These are phyloP conservation scores for Laburnicola sp. DNA, from an alignment of 2,329 filamentous ascomycete genomes.

Conservation along the genomic window DNA sequence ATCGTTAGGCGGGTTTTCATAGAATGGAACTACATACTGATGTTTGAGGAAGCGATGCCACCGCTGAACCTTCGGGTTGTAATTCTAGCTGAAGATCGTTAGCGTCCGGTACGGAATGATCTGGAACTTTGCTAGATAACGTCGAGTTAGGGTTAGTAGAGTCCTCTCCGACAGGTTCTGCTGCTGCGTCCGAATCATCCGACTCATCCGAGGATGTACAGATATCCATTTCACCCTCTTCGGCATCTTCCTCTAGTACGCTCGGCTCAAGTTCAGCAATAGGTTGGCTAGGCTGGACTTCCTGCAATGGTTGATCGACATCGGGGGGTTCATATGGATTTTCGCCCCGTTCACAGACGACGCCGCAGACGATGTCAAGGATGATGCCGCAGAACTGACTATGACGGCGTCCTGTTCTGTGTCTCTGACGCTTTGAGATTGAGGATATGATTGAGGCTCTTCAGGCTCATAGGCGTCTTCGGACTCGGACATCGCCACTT, in stretches of 20 bases:
- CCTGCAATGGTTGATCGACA: constrained; percentile 23
- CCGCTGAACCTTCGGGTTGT: constrained; percentile 27
- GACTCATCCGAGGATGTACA: constrained; percentile 25
- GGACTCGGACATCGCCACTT: constrained; percentile 42
- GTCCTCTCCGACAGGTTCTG: constrained; percentile 3
- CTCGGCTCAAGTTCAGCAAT: background rate
- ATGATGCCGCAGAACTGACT: constrained; percentile 4
- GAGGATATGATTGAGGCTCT: constrained; percentile 17
- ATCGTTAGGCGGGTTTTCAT: constrained; percentile 20
- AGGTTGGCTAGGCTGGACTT: constrained; percentile 6
- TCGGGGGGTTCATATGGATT: constrained; percentile 40
- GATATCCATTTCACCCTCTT: constrained; percentile 42
- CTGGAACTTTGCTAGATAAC: constrained; percentile 14
- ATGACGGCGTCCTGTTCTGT: background rate
- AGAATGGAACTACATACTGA: constrained; percentile 25
- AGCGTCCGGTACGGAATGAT: constrained; percentile 28
- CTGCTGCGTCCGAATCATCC: constrained; percentile 22
- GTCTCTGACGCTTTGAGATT: background rate
- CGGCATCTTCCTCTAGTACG: constrained; percentile 21
- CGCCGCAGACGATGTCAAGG: constrained; percentile 7
- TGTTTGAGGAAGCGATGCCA: constrained; percentile 8
- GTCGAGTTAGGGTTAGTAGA: constrained; percentile 27
- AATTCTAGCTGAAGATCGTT: constrained; percentile 48
- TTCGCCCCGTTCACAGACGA: constrained; percentile 32
- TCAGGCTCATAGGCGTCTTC: constrained; percentile 42